These are phyloP conservation scores for Colletotrichum agaves DNA, from an alignment of 2,329 filamentous ascomycete genomes.

Conservation along the genomic window DNA sequence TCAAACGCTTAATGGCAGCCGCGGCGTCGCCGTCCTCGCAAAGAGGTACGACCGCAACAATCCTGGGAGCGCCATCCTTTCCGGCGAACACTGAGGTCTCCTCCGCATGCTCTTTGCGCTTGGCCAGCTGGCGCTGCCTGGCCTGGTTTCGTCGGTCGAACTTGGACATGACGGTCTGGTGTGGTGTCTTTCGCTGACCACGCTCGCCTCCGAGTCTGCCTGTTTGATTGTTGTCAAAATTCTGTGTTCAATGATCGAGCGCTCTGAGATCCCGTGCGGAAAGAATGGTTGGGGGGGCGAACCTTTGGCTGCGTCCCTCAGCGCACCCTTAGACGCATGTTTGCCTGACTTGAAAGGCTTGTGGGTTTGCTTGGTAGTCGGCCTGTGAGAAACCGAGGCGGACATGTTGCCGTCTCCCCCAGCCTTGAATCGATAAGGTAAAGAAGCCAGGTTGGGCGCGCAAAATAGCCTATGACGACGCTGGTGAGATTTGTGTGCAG, in stretches of 20 bases:
- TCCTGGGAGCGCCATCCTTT: conserved; percentile 84
- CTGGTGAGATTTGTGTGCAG: neutral
- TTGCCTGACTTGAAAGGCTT: conserved; percentile 89
- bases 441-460: conserved; percentile 68
- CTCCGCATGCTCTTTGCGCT: conserved; percentile 84
- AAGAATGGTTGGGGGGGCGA: conserved; percentile 38
- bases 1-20: conserved; percentile 76
- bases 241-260: neutral
- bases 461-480: conserved; percentile 22
- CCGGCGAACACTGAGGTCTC: conserved; percentile 87
- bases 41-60: conserved; percentile 89
- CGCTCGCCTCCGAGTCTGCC: conserved; percentile 80
- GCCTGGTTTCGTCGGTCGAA: conserved; percentile 94
- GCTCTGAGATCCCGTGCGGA: neutral
- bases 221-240: conserved; percentile 46
- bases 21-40: conserved; percentile 77
- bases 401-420: conserved; percentile 81
- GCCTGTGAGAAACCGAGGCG: conserved; percentile 82
- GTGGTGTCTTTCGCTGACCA: conserved; percentile 84
- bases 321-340: conserved; percentile 86
- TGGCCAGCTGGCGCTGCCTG: conserved; percentile 86
- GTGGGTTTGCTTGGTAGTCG: conserved; percentile 87
- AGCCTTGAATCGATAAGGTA: conserved; percentile 91
- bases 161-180: conserved; percentile 98
- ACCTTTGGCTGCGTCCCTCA: conserved; percentile 91